A percentile compares a stretch with the other conserved stretches of the same genome.
Conservation (phyloP, 2,329 filamentous ascomycete species). For the Pleoardoris graminearum region DNA sequence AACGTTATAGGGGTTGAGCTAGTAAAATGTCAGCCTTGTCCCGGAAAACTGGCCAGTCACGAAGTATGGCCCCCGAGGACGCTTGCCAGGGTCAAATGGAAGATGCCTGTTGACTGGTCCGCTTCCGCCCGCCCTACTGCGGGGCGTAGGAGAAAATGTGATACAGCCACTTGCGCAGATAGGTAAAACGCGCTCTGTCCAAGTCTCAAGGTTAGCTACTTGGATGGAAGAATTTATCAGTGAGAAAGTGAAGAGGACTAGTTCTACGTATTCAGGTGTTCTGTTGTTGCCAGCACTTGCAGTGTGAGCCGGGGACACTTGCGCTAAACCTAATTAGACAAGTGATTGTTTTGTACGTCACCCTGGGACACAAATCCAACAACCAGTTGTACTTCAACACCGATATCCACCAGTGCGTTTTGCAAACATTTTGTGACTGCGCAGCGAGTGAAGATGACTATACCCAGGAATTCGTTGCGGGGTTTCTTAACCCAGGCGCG, state of each 20-base stretch:
- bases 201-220: too few species aligned
- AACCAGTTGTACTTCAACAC: too few species aligned
- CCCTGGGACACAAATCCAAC: conserved; percentile 1
- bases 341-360: too few species aligned
- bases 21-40: not conserved
- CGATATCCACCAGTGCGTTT: too few species aligned
- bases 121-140: not conserved
- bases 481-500: conserved; percentile 54
- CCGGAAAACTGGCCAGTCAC: not conserved
- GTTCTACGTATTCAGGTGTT: too few species aligned
- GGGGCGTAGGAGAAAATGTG: not conserved
- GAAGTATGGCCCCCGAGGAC: not conserved
- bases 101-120: not conserved
- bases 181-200: not conserved
- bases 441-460: conserved; percentile 36
- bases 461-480: conserved; percentile 52
- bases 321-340: too few species aligned
- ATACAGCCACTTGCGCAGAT: not conserved
- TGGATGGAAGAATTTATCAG: too few species aligned
- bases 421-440: not conserved
- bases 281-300: too few species aligned
- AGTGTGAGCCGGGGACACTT: too few species aligned
- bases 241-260: too few species aligned
- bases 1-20: not conserved
- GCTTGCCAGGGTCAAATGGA: not conserved